phyloP scores from a whole-genome alignment of 2,329 filamentous ascomycete genomes.

The Nemania bipapillata region DNA sequence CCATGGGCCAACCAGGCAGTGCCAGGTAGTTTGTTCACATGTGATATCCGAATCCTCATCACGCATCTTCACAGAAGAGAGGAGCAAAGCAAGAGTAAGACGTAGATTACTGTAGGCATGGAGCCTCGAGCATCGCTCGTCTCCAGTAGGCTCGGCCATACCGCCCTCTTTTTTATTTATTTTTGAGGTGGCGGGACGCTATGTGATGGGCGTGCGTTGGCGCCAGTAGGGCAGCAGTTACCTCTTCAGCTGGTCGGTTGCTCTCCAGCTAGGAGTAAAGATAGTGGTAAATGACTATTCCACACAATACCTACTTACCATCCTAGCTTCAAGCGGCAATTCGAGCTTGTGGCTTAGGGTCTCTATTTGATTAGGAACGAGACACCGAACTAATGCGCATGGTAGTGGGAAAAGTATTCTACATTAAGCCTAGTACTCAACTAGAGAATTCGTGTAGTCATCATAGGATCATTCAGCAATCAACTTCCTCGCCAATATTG shows the following conservation, averaged over 20 bases:
- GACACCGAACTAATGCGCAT: background rate
- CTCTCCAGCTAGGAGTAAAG: background rate
- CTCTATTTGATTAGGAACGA: background rate
- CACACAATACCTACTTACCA: too few relatives aligned
- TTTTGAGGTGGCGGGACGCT: background rate
- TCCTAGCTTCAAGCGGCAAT: background rate
- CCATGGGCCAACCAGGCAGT: background rate
- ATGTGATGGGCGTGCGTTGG: constrained; percentile 10
- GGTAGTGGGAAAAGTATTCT: too few relatives aligned
- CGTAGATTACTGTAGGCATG: background rate
- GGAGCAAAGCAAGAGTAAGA: background rate
- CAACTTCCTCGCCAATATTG: background rate
- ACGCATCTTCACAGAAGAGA: background rate
- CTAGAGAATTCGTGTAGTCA: too few relatives aligned
- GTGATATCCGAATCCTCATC: background rate
- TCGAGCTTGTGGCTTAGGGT: background rate
- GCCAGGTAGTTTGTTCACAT: constrained; percentile 1
- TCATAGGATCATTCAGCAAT: background rate
- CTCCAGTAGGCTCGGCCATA: too few relatives aligned
- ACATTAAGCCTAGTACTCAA: too few relatives aligned
- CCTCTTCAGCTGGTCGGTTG: background rate
- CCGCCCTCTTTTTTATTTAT: too few relatives aligned
- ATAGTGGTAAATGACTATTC: background rate
- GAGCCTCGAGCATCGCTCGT: background rate
- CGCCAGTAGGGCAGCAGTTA: background rate